Conservation (phyloP, 2,329 filamentous ascomycete genomes). For the Nemania bipapillata region DNA sequence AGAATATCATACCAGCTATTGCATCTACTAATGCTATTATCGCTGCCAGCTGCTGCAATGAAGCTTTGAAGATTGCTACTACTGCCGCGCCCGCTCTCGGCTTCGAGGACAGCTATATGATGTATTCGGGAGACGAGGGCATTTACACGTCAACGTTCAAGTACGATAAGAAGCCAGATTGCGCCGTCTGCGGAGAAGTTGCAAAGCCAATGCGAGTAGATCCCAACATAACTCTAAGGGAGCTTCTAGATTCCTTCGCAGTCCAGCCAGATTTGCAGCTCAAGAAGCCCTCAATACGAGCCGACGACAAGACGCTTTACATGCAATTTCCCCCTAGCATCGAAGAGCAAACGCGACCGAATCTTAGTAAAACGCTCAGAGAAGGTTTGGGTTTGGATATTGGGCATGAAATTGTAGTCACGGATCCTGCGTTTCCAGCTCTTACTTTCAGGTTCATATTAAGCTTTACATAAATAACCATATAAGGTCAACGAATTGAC, state of each 20-base stretch:
- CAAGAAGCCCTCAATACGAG: slow-evolving; percentile 88
- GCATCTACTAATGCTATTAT: slow-evolving; percentile 98
- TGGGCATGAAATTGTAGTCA: slow-evolving; percentile 90
- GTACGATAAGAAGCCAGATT: slow-evolving; percentile 93
- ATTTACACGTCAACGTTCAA: slow-evolving; percentile 98
- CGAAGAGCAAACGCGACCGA: slow-evolving; percentile 84
- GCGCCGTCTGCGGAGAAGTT: slow-evolving; percentile 88
- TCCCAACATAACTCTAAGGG: slow-evolving; percentile 76
- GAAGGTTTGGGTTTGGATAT: slow-evolving; percentile 75
- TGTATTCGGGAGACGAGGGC: slow-evolving; percentile 95
- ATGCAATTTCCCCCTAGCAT: slow-evolving; percentile 85
- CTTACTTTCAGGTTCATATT: slow-evolving; percentile 71
- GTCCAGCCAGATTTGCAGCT: slow-evolving; percentile 88
- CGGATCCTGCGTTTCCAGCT: slow-evolving; percentile 86
- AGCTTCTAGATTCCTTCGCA: slow-evolving; percentile 85
- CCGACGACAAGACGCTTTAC: slow-evolving; percentile 84
- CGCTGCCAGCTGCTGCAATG: slow-evolving; percentile 94
- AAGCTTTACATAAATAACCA: slow-evolving; percentile 53
- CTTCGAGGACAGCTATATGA: slow-evolving; percentile 92
- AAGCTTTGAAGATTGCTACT: slow-evolving; percentile 93
- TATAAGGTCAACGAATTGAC: slow-evolving; percentile 8
- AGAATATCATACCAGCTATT: slow-evolving; percentile 99
- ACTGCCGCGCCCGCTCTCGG: slow-evolving; percentile 82
- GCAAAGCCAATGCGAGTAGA: slow-evolving; percentile 80
- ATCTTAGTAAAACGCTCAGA: slow-evolving; percentile 79